Conservation (phyloP, 164 flowering plant genomes). For the Malania oleifera region DNA sequence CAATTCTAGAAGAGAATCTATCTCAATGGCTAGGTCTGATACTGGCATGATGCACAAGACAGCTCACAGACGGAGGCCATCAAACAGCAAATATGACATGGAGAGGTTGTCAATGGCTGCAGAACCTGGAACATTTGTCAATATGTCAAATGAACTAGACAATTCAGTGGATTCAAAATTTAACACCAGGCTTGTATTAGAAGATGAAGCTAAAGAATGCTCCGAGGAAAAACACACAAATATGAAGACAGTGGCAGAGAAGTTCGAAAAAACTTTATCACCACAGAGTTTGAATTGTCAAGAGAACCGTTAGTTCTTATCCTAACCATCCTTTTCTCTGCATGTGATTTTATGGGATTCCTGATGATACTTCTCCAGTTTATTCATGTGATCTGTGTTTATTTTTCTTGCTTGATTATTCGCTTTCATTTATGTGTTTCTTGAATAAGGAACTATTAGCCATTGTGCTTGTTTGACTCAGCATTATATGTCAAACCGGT, state of each 20-base stretch:
- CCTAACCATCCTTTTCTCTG: neutral
- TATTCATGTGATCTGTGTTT: no score
- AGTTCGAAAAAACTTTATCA: conserved; percentile 33
- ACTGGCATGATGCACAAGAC: conserved; percentile 40
- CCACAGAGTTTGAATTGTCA: conserved; percentile 24
- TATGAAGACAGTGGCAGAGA: conserved; percentile 32
- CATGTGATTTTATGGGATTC: neutral
- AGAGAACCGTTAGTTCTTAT: conserved; percentile 30
- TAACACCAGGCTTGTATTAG: conserved; percentile 20
- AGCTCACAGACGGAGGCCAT: conserved; percentile 42
- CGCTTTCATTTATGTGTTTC: no score
- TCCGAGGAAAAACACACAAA: conserved; percentile 25
- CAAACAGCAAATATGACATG: conserved; percentile 29
- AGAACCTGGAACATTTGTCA: conserved; percentile 26
- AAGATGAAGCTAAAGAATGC: conserved; percentile 30
- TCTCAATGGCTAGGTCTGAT: conserved; percentile 32
- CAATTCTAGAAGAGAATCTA: conserved; percentile 40
- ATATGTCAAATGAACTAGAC: conserved; percentile 20
- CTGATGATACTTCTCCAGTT: no score
- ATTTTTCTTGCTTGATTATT: neutral
- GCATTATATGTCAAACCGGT: no score
- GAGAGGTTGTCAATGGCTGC: conserved; percentile 25
- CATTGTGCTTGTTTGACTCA: no score
- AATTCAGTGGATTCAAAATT: conserved; percentile 19
- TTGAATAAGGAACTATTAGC: no score